Evolutionary conservation across 352 stramenopile species (phyloP).

Genomic region (Discostella stelligera): DNA sequence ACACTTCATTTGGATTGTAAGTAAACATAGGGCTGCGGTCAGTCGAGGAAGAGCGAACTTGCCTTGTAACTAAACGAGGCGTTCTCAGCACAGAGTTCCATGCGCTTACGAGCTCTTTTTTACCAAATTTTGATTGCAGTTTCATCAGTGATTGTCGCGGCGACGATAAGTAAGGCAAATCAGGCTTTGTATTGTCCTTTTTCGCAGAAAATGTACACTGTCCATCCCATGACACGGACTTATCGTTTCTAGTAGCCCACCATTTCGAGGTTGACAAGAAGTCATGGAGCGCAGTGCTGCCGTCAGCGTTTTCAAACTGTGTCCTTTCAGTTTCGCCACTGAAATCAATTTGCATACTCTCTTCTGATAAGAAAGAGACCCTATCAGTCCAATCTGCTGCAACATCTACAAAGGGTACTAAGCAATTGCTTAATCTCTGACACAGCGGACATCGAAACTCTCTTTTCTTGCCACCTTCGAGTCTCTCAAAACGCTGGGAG

Average conservation of each 20-base stretch:
- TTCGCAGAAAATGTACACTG: conserved; percentile 62
- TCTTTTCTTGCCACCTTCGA: conserved; percentile 83
- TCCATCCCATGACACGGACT: conserved; percentile 67
- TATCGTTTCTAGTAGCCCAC: conserved; percentile 70
- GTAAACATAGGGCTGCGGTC: background rate
- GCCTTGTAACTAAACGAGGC: conserved; percentile 61
- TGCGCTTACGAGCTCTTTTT: conserved; percentile 77
- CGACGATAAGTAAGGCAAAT: conserved; percentile 23
- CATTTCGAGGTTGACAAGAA: conserved; percentile 74
- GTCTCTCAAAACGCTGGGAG: conserved; percentile 86
- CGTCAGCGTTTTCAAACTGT: background rate
- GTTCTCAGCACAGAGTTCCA: conserved; percentile 80
- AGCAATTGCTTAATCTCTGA: conserved; percentile 93
- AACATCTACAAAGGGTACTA: conserved; percentile 84
- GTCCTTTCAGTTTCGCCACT: conserved; percentile 8
- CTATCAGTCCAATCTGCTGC: conserved; percentile 72
- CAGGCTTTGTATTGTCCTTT: conserved; percentile 18
- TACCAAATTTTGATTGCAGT: conserved; percentile 52
- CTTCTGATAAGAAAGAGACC: conserved; percentile 24
- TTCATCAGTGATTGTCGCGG: conserved; percentile 24
- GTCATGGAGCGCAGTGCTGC: conserved; percentile 34
- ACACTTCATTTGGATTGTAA: conserved; percentile 10
- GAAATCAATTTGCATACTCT: conserved; percentile 6
- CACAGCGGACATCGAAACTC: conserved; percentile 95
- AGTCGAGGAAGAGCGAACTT: conserved; percentile 25